phyloP scores from a whole-genome alignment of 495 filamentous ascomycete species.

The Terfezia claveryi region DNA sequence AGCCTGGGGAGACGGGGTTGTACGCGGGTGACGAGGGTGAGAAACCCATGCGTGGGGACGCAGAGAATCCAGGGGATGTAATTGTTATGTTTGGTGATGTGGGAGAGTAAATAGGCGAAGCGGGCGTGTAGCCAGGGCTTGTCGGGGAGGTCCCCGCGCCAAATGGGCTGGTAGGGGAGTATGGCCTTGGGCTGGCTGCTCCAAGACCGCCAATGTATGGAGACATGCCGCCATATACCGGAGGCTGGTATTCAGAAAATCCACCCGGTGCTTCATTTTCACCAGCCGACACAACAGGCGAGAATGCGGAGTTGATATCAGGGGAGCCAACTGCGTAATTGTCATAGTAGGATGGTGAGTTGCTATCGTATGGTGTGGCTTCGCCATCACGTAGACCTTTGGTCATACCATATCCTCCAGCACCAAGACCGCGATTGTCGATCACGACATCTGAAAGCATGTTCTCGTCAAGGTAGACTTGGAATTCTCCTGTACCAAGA shows the following conservation, averaged over 20 bases:
- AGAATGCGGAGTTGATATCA: constrained; percentile 65
- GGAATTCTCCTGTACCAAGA: constrained; percentile 85
- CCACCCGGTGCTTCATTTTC: constrained; percentile 49
- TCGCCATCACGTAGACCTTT: constrained; percentile 65
- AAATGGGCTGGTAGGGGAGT: constrained; percentile 58
- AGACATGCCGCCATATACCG: constrained; percentile 23
- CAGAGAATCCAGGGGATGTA: constrained; percentile 36
- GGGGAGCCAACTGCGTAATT: constrained; percentile 44
- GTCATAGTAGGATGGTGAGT: constrained; percentile 60
- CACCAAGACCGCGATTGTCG: constrained; percentile 44
- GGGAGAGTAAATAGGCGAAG: constrained; percentile 43
- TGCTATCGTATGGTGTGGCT: constrained; percentile 82
- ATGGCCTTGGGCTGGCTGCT: constrained; percentile 44
- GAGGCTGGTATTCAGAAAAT: constrained; percentile 39
- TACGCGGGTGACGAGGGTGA: constrained; percentile 52
- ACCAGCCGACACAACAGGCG: constrained; percentile 58
- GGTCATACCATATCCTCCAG: constrained; percentile 48
- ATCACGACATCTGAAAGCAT: constrained; percentile 90
- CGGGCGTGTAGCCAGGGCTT: constrained; percentile 54
- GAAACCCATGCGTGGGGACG: constrained; percentile 40
- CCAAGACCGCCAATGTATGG: constrained; percentile 11
- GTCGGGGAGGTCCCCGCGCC: constrained; percentile 47
- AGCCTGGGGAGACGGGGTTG: constrained; percentile 65
- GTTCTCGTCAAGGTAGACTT: constrained; percentile 74
- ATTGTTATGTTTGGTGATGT: constrained; percentile 40